These are phyloP conservation scores for Betula pendula DNA, from an alignment of 306 rosid genomes.

Conservation along the genomic window DNA sequence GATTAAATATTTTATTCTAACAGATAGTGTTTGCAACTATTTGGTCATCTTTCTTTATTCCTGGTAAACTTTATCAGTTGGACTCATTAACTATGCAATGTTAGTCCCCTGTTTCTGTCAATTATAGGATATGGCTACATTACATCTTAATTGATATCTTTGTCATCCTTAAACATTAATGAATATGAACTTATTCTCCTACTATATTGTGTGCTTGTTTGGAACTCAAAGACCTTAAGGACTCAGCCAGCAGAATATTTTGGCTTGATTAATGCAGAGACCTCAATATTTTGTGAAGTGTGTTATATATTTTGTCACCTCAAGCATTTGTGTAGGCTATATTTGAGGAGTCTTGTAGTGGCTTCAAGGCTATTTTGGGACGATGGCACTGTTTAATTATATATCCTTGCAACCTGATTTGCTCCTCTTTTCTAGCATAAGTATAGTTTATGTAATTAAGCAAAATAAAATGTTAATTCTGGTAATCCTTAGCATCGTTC, in stretches of 20 bases:
- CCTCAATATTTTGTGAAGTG: background rate
- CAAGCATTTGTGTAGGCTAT: background rate
- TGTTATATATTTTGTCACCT: background rate
- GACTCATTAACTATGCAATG: background rate
- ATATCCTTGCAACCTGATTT: background rate
- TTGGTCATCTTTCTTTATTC: background rate
- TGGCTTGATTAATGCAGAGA: background rate
- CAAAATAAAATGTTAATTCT: background rate
- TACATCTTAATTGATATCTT: background rate
- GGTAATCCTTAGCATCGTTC: background rate
- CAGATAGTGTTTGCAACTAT: slow-evolving; percentile 8
- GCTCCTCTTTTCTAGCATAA: background rate
- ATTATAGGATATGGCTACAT: background rate
- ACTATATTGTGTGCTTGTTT: no score
- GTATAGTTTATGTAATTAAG: background rate
- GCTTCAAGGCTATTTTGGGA: background rate
- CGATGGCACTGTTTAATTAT: background rate
- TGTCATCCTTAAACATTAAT: slow-evolving; percentile 1
- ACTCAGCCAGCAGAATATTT: background rate
- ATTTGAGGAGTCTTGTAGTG: background rate
- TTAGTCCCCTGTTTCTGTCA: slow-evolving; percentile 13
- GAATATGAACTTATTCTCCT: no score
- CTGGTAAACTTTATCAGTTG: slow-evolving; percentile 8
- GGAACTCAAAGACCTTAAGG: background rate
- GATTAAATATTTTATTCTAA: background rate